Base-by-base conservation (phyloP, 2,329 filamentous ascomycete genomes). In the Stemphylium beticola region DNA sequence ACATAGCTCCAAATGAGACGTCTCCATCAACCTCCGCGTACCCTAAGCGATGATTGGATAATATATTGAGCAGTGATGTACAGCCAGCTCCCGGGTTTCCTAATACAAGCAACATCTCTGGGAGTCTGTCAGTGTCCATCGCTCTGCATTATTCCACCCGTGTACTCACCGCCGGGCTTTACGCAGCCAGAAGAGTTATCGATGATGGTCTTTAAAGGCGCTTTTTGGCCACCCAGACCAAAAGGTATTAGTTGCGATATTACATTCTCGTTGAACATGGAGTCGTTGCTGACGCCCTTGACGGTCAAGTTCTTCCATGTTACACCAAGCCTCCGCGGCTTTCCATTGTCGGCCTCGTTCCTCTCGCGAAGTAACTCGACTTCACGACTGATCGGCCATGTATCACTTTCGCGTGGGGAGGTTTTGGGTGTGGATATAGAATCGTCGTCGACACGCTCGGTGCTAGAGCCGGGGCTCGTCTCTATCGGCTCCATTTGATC, bases 281-380 rank as follows among this genome's bases (percentile, higher is more conserved):
- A 1, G 86, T 80, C 1, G 83, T 85, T 36, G 83, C 85, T 85
- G 6, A 86, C 77, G n/a, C 89, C 90, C 71, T 88, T 86, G 18
- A 92, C 90, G 0, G 85, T 91, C 46, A 92, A 77, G 64, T 89
- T 82, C 72, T 88, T 89, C 79, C 87, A 92, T 2, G 91, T 79
- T 1, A 93, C 87, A 4, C 90, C 89, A 14, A 93, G 83, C 65
- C 86, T 88, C 76, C 92, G 92, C 11, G 86, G 46, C 15, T 24
- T 32, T 24, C 45, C 45, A 18, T 34, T 34, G 4, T 48, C n/a
- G 15, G 34, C 45, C n/a, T 48, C 45, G 14, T 39, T 14, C n/a
- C 45, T 34, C 4, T 48, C 24, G 26, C 34, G 18, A 34, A 48
- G 45, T 32, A 48, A 14, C 36, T 38, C 17, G 24, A 48, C 34